Percentiles rank a stretch among this genome's conserved stretches.
Evolutionary conservation across 2,329 filamentous ascomycete genomes (phyloP).

Genomic region (Ophiocordyceps camponoti-rufipedis): DNA sequence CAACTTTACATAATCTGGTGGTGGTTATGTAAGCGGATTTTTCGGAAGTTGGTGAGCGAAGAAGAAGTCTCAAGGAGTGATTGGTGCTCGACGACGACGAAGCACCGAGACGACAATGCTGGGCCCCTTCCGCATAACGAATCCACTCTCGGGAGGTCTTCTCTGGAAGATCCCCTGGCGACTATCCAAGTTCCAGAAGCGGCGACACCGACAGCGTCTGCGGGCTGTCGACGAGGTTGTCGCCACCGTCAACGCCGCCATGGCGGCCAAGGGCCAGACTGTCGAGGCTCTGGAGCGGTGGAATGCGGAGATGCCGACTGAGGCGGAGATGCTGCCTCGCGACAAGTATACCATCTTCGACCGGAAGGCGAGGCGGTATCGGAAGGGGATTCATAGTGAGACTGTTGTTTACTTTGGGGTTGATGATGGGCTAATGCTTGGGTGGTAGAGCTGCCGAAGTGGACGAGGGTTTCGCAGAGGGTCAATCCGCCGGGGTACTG

Average conservation of each 20-base stretch:
- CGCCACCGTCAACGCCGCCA: slow-evolving; percentile 59
- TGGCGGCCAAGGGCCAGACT: slow-evolving; percentile 53
- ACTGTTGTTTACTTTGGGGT: not conserved
- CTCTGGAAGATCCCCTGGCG: slow-evolving; percentile 98
- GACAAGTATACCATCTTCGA: slow-evolving; percentile 99
- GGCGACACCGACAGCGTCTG: slow-evolving; percentile 65
- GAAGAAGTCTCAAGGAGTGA: not conserved
- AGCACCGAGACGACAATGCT: slow-evolving; percentile 41
- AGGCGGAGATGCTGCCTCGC: slow-evolving; percentile 84
- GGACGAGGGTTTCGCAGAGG: slow-evolving; percentile 88
- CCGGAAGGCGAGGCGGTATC: slow-evolving; percentile 83
- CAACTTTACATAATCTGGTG: not conserved
- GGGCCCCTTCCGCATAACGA: slow-evolving; percentile 64
- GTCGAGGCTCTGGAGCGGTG: slow-evolving; percentile 70
- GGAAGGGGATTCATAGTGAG: slow-evolving; percentile 95
- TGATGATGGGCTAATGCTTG: slow-evolving; percentile 5
- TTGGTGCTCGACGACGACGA: not conserved
- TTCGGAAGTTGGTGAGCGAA: not conserved
- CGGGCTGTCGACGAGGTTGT: slow-evolving; percentile 79
- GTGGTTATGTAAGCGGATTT: not conserved
- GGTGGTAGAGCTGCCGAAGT: slow-evolving; percentile 58
- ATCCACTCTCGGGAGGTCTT: slow-evolving; percentile 59
- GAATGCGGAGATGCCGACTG: slow-evolving; percentile 91
- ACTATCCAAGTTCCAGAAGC: slow-evolving; percentile 79
- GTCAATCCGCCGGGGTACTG: slow-evolving; percentile 91